Evolutionary conservation across 768 basidiomycete genomes (phyloP).

Genomic region (Rhizopogon roseolus): DNA sequence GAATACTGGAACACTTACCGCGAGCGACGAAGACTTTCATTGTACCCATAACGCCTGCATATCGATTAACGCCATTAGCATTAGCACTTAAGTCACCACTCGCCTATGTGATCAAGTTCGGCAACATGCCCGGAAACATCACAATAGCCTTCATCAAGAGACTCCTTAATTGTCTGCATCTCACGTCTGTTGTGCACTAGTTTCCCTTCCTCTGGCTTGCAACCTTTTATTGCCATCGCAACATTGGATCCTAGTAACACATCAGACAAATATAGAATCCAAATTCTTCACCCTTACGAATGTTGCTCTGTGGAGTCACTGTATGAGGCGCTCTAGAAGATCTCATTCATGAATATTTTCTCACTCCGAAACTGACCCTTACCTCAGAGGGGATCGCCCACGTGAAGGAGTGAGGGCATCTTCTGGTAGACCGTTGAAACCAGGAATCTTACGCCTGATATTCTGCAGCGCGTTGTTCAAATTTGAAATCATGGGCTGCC

Average conservation of each 20-base stretch:
- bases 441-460: slow-evolving; percentile 20
- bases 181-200: slow-evolving; percentile 59
- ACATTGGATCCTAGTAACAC: slow-evolving; percentile 48
- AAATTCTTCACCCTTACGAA: slow-evolving; percentile 27
- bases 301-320: slow-evolving; percentile 39
- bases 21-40: slow-evolving; percentile 60
- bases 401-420: not conserved
- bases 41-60: slow-evolving; percentile 52
- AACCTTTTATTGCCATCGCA: slow-evolving; percentile 67
- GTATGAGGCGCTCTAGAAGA: slow-evolving; percentile 14
- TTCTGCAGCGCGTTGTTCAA: slow-evolving; percentile 19
- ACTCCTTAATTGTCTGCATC: slow-evolving; percentile 71
- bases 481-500: not conserved
- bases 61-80: slow-evolving; percentile 2
- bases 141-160: slow-evolving; percentile 78
- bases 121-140: slow-evolving; percentile 64
- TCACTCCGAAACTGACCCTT: not conserved
- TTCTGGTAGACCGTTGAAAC: slow-evolving; percentile 9
- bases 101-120: slow-evolving; percentile 61
- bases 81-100: slow-evolving; percentile 9
- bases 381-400: not conserved
- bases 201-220: slow-evolving; percentile 60
- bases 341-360: not conserved
- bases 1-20: slow-evolving; percentile 35
- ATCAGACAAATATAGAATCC: not conserved